These are phyloP conservation scores for Daldinia sp. DNA, from an alignment of 2,329 filamentous ascomycete species.

Conservation along the genomic window DNA sequence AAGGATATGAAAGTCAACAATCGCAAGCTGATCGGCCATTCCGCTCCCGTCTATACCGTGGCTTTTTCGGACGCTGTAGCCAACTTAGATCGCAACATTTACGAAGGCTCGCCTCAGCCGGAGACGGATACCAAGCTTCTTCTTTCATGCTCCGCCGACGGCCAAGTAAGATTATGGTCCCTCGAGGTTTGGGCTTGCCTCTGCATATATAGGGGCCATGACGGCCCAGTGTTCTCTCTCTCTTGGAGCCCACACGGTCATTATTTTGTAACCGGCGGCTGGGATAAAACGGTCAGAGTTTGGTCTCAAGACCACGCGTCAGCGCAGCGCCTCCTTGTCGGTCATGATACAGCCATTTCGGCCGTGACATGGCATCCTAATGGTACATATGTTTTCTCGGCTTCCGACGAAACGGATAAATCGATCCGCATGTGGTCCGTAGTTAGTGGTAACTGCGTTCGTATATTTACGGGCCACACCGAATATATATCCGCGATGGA, in stretches of 20 bases:
- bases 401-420: slow-evolving; percentile 83
- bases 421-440: slow-evolving; percentile 98
- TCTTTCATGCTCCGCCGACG: slow-evolving; percentile 86
- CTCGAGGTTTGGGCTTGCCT: slow-evolving; percentile 91
- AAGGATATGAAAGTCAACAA: slow-evolving; percentile 68
- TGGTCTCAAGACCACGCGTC: slow-evolving; percentile 95
- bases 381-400: slow-evolving; percentile 91
- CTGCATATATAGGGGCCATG: slow-evolving; percentile 92
- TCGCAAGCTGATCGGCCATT: slow-evolving; percentile 85
- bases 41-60: slow-evolving; percentile 86
- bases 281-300: slow-evolving; percentile 88
- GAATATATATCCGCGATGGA: slow-evolving; percentile 86
- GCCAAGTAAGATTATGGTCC: slow-evolving; percentile 90
- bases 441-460: slow-evolving; percentile 84
- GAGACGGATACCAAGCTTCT: slow-evolving; percentile 75
- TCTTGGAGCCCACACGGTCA: slow-evolving; percentile 93
- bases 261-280: slow-evolving; percentile 88
- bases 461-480: slow-evolving; percentile 90
- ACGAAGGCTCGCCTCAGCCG: slow-evolving; percentile 56
- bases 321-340: slow-evolving; percentile 85
- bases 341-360: slow-evolving; percentile 93
- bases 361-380: slow-evolving; percentile 95
- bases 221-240: slow-evolving; percentile 87
- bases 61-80: slow-evolving; percentile 82
- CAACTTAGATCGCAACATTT: slow-evolving; percentile 57